phyloP scores from a whole-genome alignment of 305 asterid species.

The Fraxinus sp. region DNA sequence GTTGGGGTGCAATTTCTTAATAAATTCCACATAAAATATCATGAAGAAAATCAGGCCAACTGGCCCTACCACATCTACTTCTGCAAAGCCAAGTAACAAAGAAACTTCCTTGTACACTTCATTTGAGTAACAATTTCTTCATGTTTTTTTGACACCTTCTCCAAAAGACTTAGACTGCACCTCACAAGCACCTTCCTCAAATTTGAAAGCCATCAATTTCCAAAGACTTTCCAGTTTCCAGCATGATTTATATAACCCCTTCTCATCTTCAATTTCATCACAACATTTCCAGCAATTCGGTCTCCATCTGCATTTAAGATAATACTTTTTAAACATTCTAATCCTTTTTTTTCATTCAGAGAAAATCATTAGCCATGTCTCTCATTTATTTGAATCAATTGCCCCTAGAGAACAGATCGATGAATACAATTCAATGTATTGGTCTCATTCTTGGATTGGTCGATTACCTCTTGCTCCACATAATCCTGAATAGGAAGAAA shows the following conservation, averaged over 20 bases:
- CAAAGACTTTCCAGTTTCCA: not conserved
- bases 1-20: not conserved
- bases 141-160: not conserved
- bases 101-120: conserved; percentile 19
- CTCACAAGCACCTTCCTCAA: conserved; percentile 23
- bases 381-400: conserved; percentile 23
- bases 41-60: conserved; percentile 25
- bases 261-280: not conserved
- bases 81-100: conserved; percentile 4
- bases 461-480: conserved; percentile 27
- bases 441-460: conserved; percentile 26
- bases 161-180: conserved; percentile 17
- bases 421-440: conserved; percentile 22
- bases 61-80: conserved; percentile 14
- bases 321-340: not conserved
- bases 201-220: conserved; percentile 6
- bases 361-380: conserved; percentile 28
- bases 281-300: conserved; percentile 3
- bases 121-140: not conserved
- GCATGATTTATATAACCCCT: not conserved
- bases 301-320: not conserved
- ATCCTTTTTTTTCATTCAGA: not conserved
- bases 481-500: conserved; percentile 29
- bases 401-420: conserved; percentile 27
- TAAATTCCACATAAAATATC: conserved; percentile 12